Evolutionary conservation across 2,329 filamentous ascomycete genomes (phyloP).

Genomic region (Colletotrichum limetticola): DNA sequence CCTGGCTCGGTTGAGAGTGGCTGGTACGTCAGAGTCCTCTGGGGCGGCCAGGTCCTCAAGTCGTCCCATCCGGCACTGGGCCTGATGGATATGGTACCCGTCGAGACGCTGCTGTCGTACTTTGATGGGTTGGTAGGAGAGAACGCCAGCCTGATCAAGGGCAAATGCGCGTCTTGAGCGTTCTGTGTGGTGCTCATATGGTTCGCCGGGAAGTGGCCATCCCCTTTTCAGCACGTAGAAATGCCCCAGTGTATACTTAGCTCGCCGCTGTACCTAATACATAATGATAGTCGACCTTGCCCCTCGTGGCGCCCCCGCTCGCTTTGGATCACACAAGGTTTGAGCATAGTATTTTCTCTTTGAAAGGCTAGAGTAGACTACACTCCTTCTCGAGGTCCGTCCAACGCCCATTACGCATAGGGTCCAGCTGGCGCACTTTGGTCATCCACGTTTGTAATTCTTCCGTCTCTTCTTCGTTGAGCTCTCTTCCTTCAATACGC

Average conservation of each 20-base stretch:
- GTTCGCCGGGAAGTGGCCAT: conserved; percentile 16
- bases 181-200: conserved; percentile 11
- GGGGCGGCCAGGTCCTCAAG: conserved; percentile 72
- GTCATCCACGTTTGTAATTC: conserved; percentile 69
- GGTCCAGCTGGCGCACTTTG: conserved; percentile 76
- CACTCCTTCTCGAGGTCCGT: conserved; percentile 65
- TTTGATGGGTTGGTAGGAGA: conserved; percentile 76
- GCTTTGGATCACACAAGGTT: background rate
- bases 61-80: conserved; percentile 78
- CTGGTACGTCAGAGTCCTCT: conserved; percentile 75
- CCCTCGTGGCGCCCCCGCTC: background rate
- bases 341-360: background rate
- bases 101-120: conserved; percentile 73
- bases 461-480: conserved; percentile 49
- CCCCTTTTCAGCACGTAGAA: background rate
- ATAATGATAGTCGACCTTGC: conserved; percentile 2
- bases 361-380: conserved; percentile 3
- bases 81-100: conserved; percentile 75
- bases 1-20: conserved; percentile 34
- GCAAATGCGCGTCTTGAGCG: conserved; percentile 42
- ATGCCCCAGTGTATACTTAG: background rate
- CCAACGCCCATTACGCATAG: conserved; percentile 81
- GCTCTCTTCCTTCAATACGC: conserved; percentile 59
- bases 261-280: conserved; percentile 9
- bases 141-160: conserved; percentile 55